Base-by-base conservation (phyloP, 2,329 filamentous ascomycete species). In the Ilyonectria robusta region DNA sequence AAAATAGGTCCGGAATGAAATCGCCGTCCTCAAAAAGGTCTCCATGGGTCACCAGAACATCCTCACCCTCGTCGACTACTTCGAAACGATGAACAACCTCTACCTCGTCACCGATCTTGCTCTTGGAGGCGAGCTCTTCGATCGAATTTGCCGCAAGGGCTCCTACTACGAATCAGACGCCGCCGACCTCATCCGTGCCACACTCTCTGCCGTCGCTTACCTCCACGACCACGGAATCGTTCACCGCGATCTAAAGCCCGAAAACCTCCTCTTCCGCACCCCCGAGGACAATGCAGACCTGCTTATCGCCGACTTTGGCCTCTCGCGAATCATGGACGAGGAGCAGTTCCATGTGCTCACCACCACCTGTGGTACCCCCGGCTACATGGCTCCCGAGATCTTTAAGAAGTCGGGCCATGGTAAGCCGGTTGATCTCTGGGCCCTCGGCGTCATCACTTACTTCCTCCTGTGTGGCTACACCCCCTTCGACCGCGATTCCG, bases 31-130 rank as follows among this genome's bases (percentile, higher is more conserved):
- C 73, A 98, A 98, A 82, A 92, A 92, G 78, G 95, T 99, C n/a
- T 98, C 95, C 1, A 97, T 99, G 93, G 96, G 96, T 62, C 95
- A 99, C 83, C 94, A 96, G 81, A 99, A 99, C 79, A 98, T 99
- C 79, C 85, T 99, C 68, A 99, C 96, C 1, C 88, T 99, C 66
- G 96, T 98, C 76, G 96, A 99, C 84, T 99, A 98, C 83, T 99
- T 99, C 79, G 96, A 99, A 85, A 99, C 96, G 7, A 97, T 98
- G 93, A 98, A 99, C 84, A 99, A 99, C 83, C 88, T 99, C 72
- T 99, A 99, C 81, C 91, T 99, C 42, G 96, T 99, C 58, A 98
- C 96, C 48, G 96, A 99, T 78, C 92, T 99, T 35, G 96, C 96
- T 19, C 91, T 98, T 19, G 96, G 96, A 70, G 96, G 96, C 74